Percentiles rank a stretch among this genome's conserved stretches.
Evolutionary conservation across 805 yeast genomes (phyloP).

Genomic region (Yamadazyma akitaensis): DNA sequence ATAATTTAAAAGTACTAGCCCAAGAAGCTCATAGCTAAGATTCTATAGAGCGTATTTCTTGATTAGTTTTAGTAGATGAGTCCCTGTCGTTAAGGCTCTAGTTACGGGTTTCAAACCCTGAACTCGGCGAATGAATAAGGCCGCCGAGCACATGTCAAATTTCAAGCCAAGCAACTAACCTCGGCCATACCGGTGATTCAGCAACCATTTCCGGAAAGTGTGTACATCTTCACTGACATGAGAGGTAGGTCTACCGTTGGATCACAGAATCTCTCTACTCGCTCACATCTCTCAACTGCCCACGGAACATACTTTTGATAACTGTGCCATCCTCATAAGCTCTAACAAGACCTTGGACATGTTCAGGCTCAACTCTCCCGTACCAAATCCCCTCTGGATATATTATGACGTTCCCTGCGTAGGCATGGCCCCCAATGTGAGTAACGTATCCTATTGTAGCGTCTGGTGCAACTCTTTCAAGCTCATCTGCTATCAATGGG

Average conservation of each 20-base stretch:
- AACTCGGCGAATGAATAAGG: too few species aligned
- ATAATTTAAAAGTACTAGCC: neutral
- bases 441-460: conserved; percentile 53
- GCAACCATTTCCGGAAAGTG: too few species aligned
- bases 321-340: conserved; percentile 49
- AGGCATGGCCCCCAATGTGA: conserved; percentile 84
- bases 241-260: too few species aligned
- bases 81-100: too few species aligned
- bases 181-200: too few species aligned
- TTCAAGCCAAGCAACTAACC: too few species aligned
- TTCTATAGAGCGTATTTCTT: too few species aligned
- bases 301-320: conserved; percentile 57
- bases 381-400: conserved; percentile 63
- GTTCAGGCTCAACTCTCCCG: conserved; percentile 65
- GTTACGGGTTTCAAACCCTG: too few species aligned
- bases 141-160: too few species aligned
- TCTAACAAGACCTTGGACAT: conserved; percentile 65
- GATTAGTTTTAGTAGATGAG: too few species aligned
- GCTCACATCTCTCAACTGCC: conserved; percentile 18
- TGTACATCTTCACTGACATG: too few species aligned
- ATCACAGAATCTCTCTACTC: neutral
- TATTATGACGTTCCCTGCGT: conserved; percentile 75
- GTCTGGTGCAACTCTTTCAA: conserved; percentile 36
- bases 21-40: too few species aligned
- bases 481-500: conserved; percentile 53